These are phyloP conservation scores for Periconia sp. DNA, from an alignment of 2,329 filamentous ascomycete genomes.

Conservation along the genomic window DNA sequence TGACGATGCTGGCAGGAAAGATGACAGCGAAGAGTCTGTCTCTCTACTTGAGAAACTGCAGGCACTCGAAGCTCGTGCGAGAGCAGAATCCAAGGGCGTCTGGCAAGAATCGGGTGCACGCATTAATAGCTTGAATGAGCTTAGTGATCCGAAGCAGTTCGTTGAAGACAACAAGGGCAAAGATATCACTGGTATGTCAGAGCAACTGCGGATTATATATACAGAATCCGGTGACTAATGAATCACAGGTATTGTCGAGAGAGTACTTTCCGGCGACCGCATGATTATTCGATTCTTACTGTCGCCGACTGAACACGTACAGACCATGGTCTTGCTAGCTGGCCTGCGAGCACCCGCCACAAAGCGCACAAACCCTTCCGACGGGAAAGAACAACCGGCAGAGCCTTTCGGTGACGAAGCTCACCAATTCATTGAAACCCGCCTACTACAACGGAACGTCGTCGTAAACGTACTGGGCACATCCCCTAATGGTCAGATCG, in stretches of 20 bases:
- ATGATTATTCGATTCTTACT: slow-evolving; percentile 81
- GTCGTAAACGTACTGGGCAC: slow-evolving; percentile 81
- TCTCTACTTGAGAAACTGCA: slow-evolving; percentile 77
- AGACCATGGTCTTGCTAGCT: slow-evolving; percentile 85
- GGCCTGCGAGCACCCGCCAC: slow-evolving; percentile 90
- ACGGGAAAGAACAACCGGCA: slow-evolving; percentile 77
- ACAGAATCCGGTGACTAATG: slow-evolving; percentile 15
- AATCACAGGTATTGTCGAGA: slow-evolving; percentile 69
- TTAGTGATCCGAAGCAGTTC: slow-evolving; percentile 74
- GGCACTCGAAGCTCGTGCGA: slow-evolving; percentile 75
- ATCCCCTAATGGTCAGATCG: slow-evolving; percentile 88
- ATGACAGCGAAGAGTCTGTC: slow-evolving; percentile 75
- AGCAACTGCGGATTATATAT: not conserved
- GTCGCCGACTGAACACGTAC: slow-evolving; percentile 79
- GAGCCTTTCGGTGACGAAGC: slow-evolving; percentile 92
- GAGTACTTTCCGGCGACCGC: slow-evolving; percentile 87
- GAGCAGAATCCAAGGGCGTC: slow-evolving; percentile 75
- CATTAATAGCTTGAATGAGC: slow-evolving; percentile 79
- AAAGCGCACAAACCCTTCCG: slow-evolving; percentile 76
- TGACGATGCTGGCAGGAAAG: slow-evolving; percentile 90
- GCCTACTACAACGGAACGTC: slow-evolving; percentile 83
- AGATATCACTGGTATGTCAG: slow-evolving; percentile 65
- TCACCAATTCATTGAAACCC: slow-evolving; percentile 80
- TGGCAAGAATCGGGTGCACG: slow-evolving; percentile 68
- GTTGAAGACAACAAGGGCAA: slow-evolving; percentile 83